phyloP scores from a whole-genome alignment of 441 rosid genomes.

The Macaranga tanarius region DNA sequence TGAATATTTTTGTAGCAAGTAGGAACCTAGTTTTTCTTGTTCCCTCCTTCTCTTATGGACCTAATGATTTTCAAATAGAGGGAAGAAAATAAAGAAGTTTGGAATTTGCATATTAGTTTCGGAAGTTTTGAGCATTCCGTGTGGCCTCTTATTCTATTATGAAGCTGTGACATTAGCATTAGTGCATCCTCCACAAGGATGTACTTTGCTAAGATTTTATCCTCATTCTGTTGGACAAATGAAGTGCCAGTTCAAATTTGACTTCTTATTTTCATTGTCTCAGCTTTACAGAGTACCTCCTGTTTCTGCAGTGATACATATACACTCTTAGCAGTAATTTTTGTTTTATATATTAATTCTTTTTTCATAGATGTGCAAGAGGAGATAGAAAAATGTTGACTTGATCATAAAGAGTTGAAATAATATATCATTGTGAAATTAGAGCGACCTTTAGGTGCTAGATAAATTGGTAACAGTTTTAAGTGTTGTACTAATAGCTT shows the following conservation, averaged over 20 bases:
- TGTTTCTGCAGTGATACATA: not conserved
- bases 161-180: not conserved
- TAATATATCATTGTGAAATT: not conserved
- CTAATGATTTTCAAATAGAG: not conserved
- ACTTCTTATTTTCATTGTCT: not conserved
- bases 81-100: not conserved
- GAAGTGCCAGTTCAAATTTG: not conserved
- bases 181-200: too few species aligned
- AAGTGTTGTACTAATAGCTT: not conserved
- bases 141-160: not conserved
- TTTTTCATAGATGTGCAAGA: not conserved
- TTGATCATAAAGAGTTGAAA: not conserved
- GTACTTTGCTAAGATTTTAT: not conserved
- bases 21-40: not conserved
- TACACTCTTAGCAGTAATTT: not conserved
- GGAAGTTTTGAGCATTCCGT: not conserved
- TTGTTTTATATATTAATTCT: not conserved
- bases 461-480: too few species aligned
- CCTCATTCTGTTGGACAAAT: not conserved
- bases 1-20: not conserved
- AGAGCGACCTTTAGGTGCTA: not conserved
- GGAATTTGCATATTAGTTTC: too few species aligned
- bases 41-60: not conserved
- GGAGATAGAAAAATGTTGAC: not conserved
- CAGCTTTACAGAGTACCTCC: not conserved